Conservation (phyloP, 2,329 filamentous ascomycete genomes). For the Drechslerella dactyloides region DNA sequence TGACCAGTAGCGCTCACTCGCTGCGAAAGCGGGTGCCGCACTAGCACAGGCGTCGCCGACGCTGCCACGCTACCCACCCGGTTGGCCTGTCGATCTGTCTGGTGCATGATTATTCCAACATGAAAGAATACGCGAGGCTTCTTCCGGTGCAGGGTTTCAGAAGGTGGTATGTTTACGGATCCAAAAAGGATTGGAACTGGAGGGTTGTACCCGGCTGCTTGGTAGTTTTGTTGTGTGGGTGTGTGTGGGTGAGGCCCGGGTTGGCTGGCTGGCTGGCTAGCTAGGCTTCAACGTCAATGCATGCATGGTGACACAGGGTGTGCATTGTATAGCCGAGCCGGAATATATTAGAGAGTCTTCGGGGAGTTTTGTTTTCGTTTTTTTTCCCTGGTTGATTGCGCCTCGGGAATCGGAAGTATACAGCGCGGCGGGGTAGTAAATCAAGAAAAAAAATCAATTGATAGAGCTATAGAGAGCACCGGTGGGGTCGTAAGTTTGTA, state of each 20-base stretch:
- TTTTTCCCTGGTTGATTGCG: neutral
- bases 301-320: constrained; percentile 6
- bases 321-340: neutral
- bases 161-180: neutral
- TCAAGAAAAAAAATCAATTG: neutral
- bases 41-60: constrained; percentile 49
- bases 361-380: neutral
- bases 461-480: no score
- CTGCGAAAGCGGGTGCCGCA: constrained; percentile 16
- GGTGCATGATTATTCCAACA: neutral
- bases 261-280: neutral
- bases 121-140: constrained; percentile 13
- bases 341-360: neutral
- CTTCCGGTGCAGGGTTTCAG: neutral
- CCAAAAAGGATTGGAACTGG: neutral
- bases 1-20: neutral
- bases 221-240: neutral
- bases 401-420: no score
- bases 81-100: neutral
- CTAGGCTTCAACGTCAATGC: constrained; percentile 3
- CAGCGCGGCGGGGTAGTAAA: neutral
- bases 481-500: neutral
- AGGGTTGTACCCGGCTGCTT: neutral
- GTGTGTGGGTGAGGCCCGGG: neutral
- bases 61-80: constrained; percentile 5